Evolutionary conservation across 2,329 filamentous ascomycete genomes (phyloP).

Genomic region (Lasiodiplodia theobromae): DNA sequence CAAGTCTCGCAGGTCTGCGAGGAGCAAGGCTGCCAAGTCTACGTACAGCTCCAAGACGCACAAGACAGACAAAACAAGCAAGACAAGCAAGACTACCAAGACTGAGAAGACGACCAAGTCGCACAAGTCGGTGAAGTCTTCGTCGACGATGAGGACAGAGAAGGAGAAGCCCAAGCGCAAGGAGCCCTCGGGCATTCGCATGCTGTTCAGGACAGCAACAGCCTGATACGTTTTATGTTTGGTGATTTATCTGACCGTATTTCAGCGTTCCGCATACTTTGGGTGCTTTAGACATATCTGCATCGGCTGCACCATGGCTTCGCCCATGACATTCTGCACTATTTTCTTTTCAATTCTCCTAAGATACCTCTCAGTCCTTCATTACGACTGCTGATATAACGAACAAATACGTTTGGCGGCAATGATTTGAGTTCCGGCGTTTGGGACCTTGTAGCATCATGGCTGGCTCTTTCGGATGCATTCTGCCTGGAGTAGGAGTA

Average conservation of each 20-base stretch:
- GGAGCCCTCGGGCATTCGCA: conserved; percentile 50
- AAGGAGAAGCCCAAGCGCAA: conserved; percentile 47
- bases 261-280: conserved; percentile 20
- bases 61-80: conserved; percentile 37
- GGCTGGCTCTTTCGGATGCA: conserved; percentile 23
- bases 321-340: conserved; percentile 4
- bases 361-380: conserved; percentile 26
- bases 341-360: conserved; percentile 10
- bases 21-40: conserved; percentile 40
- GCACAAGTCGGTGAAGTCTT: conserved; percentile 34
- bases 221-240: conserved; percentile 22
- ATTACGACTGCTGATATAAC: conserved; percentile 2
- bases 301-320: conserved; percentile 24
- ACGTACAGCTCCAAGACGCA: conserved; percentile 35
- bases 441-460: conserved; percentile 16
- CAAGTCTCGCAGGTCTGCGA: conserved; percentile 45
- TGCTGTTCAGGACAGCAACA: conserved; percentile 44
- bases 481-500: conserved; percentile 26
- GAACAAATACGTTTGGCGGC: conserved; percentile 1
- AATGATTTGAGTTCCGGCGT: conserved; percentile 5
- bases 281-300: conserved; percentile 24
- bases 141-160: conserved; percentile 36
- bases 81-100: conserved; percentile 37
- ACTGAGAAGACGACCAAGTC: conserved; percentile 36
- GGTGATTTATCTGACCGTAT: conserved; percentile 5